phyloP scores from a whole-genome alignment of 495 filamentous ascomycete genomes.

The Ascodesmis nigricans region DNA sequence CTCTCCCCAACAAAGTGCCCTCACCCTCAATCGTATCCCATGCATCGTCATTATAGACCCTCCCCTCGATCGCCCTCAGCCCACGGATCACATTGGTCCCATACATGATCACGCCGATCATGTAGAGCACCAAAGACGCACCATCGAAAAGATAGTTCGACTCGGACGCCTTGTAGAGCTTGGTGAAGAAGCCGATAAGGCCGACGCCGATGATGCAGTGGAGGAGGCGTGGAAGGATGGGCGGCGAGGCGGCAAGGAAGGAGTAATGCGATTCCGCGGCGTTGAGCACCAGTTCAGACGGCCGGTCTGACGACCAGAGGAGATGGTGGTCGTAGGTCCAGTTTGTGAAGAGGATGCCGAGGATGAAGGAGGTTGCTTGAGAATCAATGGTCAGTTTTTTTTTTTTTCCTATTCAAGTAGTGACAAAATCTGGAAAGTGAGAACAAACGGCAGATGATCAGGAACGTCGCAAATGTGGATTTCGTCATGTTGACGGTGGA shows the following conservation, averaged over 20 bases:
- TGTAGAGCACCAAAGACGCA: slow-evolving; percentile 70
- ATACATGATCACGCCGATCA: slow-evolving; percentile 79
- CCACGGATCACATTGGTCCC: slow-evolving; percentile 89
- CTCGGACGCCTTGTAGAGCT: slow-evolving; percentile 79
- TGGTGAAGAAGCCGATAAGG: slow-evolving; percentile 70
- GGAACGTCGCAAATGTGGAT: slow-evolving; percentile 63
- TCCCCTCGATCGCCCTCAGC: slow-evolving; percentile 44
- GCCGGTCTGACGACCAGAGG: slow-evolving; percentile 37
- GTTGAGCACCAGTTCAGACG: slow-evolving; percentile 11
- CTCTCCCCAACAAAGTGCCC: slow-evolving; percentile 36
- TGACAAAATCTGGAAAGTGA: too few species aligned
- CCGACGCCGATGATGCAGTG: slow-evolving; percentile 81
- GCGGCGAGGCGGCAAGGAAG: slow-evolving; percentile 67
- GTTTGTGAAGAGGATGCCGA: slow-evolving; percentile 89
- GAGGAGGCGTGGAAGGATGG: slow-evolving; percentile 75
- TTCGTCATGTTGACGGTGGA: slow-evolving; percentile 9
- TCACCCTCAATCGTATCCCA: too few species aligned
- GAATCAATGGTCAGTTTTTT: slow-evolving; percentile 9
- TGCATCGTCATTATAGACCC: too few species aligned
- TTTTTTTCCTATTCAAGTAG: slow-evolving; percentile 7
- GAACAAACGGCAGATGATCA: slow-evolving; percentile 76
- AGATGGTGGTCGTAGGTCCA: slow-evolving; percentile 97
- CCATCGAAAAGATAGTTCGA: slow-evolving; percentile 94
- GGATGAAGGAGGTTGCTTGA: slow-evolving; percentile 78
- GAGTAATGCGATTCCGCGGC: slow-evolving; percentile 59